phyloP scores from a whole-genome alignment of 306 rosid species.

The Prunus campanulata region DNA sequence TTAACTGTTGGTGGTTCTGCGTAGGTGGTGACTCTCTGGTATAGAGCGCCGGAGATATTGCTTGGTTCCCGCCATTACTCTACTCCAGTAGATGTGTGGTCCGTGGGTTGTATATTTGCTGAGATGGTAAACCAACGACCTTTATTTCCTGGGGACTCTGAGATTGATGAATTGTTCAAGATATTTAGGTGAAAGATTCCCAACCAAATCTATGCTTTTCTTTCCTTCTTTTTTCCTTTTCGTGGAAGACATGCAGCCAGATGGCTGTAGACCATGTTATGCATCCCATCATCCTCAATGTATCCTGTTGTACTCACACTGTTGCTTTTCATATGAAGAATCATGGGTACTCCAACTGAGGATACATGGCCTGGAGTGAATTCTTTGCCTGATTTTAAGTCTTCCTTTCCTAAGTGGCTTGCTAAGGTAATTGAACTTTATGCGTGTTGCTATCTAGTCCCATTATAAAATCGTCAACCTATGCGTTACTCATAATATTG shows the following conservation, averaged over 20 bases:
- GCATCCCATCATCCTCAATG: neutral
- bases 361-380: constrained; percentile 98
- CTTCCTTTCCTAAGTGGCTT: constrained; percentile 93
- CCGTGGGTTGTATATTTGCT: constrained; percentile 99
- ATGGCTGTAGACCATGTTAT: neutral
- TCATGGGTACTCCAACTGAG: constrained; percentile 91
- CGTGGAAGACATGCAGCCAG: neutral
- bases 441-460: neutral
- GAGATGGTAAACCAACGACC: constrained; percentile 95
- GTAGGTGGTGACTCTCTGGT: constrained; percentile 98
- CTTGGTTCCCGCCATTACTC: constrained; percentile 99
- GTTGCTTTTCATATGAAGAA: constrained; percentile 50
- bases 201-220: neutral
- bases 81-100: constrained; percentile 98
- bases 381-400: constrained; percentile 93
- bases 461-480: neutral
- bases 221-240: neutral
- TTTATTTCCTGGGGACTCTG: constrained; percentile 98
- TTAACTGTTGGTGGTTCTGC: constrained; percentile 13
- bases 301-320: constrained; percentile 6
- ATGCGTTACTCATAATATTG: constrained; percentile 8
- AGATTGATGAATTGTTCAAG: constrained; percentile 94
- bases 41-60: constrained; percentile 98
- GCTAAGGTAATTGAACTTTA: constrained; percentile 54
- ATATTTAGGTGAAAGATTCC: constrained; percentile 74